These are phyloP conservation scores for Microdochium nivale DNA, from an alignment of 2,329 filamentous ascomycete species.

Conservation along the genomic window DNA sequence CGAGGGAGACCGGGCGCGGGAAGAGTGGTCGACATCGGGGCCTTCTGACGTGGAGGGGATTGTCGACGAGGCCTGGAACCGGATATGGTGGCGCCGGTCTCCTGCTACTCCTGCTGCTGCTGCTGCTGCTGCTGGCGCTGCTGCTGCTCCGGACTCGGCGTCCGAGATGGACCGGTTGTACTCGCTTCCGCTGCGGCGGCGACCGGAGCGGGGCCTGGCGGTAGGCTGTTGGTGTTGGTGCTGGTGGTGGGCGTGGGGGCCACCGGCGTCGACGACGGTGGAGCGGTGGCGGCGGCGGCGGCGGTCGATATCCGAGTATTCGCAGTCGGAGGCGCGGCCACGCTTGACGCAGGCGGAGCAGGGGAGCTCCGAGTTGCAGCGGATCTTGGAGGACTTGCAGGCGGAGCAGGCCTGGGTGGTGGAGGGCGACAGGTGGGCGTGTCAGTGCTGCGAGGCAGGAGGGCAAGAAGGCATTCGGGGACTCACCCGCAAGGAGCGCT, in stretches of 20 bases:
- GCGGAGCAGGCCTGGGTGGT: conserved; percentile 2
- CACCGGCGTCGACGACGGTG: too few species aligned
- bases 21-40: neutral
- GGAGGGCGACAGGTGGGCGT: too few species aligned
- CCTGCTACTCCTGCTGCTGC: too few species aligned
- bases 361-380: conserved; percentile 3
- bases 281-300: neutral
- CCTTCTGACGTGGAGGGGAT: neutral
- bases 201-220: neutral
- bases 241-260: neutral
- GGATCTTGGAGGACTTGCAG: conserved; percentile 4
- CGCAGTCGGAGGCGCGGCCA: conserved; percentile 2
- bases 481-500: conserved; percentile 2
- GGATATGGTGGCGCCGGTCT: neutral
- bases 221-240: neutral
- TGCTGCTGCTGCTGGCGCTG: neutral
- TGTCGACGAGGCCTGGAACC: neutral
- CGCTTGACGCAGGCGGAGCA: conserved; percentile 3
- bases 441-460: neutral
- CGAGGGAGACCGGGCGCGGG: neutral
- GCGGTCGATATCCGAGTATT: conserved; percentile 1
- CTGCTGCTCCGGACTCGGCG: neutral
- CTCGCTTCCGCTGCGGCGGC: neutral
- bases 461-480: neutral
- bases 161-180: neutral